Conservation (phyloP, 805 yeast species). For the Diddensiella transvaalensis region DNA sequence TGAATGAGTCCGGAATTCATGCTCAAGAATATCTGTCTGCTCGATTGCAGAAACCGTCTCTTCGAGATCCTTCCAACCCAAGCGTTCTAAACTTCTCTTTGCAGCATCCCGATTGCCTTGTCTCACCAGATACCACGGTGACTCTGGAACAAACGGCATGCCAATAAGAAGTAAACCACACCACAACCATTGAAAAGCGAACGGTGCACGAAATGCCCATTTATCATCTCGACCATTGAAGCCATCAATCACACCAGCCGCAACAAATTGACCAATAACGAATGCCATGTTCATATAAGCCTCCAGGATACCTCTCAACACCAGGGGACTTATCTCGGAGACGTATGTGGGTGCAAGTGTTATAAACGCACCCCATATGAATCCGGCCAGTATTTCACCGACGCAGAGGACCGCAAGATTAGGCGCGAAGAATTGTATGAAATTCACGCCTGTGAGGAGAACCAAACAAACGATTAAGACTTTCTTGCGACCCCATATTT, state of each 20-base stretch:
- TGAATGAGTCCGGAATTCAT: slow-evolving; percentile 29
- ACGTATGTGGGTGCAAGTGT: slow-evolving; percentile 50
- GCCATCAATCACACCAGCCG: slow-evolving; percentile 47
- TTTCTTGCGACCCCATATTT: slow-evolving; percentile 44
- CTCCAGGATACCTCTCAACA: slow-evolving; percentile 46
- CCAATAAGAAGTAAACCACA: slow-evolving; percentile 44
- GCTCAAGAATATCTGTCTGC: slow-evolving; percentile 41
- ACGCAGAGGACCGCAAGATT: slow-evolving; percentile 34
- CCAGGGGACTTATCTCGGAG: slow-evolving; percentile 51
- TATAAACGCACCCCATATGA: slow-evolving; percentile 54
- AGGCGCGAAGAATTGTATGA: slow-evolving; percentile 45
- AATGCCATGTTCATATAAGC: slow-evolving; percentile 51
- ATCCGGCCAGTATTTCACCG: slow-evolving; percentile 34
- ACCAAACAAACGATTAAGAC: slow-evolving; percentile 39
- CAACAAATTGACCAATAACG: slow-evolving; percentile 54
- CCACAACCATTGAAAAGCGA: slow-evolving; percentile 60
- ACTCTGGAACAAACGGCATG: slow-evolving; percentile 47
- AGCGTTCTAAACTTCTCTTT: slow-evolving; percentile 36
- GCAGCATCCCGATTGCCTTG: slow-evolving; percentile 43
- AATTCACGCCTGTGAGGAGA: slow-evolving; percentile 39
- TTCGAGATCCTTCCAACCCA: slow-evolving; percentile 33
- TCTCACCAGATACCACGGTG: slow-evolving; percentile 55
- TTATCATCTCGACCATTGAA: slow-evolving; percentile 33
- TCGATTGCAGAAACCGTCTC: slow-evolving; percentile 43
- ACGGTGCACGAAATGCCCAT: slow-evolving; percentile 49